A percentile compares a stretch with the other conserved stretches of the same genome.
Conservation (phyloP, 306 rosid genomes). For the Trifolium subterraneum region DNA sequence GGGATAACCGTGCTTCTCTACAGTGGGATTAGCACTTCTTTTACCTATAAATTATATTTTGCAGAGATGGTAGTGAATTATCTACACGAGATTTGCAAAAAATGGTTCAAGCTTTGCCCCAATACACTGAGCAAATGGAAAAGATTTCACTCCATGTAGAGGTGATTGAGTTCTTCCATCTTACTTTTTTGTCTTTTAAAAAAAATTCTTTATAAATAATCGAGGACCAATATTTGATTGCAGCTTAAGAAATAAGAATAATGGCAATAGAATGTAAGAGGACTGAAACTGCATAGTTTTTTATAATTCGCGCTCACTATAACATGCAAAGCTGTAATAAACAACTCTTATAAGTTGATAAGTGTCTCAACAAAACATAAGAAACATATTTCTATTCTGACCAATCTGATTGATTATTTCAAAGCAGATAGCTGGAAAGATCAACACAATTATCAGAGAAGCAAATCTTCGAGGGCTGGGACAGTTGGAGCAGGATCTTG, state of each 20-base stretch:
- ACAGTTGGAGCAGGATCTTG: slow-evolving; percentile 96
- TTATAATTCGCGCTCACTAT: slow-evolving; percentile 18
- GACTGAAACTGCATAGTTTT: slow-evolving; percentile 19
- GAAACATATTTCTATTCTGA: slow-evolving; percentile 28
- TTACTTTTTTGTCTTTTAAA: slow-evolving; percentile 4
- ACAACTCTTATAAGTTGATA: slow-evolving; percentile 27
- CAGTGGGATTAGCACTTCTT: neutral
- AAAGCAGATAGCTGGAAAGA: slow-evolving; percentile 81
- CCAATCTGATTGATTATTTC: slow-evolving; percentile 47
- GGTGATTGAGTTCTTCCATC: slow-evolving; percentile 56
- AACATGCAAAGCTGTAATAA: neutral
- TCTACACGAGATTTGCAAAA: slow-evolving; percentile 94
- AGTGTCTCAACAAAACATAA: slow-evolving; percentile 8
- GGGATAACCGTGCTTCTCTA: neutral
- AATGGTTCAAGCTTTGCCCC: slow-evolving; percentile 98
- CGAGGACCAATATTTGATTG: slow-evolving; percentile 15
- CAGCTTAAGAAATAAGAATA: slow-evolving; percentile 33
- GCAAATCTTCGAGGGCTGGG: slow-evolving; percentile 80
- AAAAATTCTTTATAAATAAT: neutral
- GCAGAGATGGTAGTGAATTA: slow-evolving; percentile 83
- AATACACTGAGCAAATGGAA: slow-evolving; percentile 91
- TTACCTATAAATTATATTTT: slow-evolving; percentile 38
- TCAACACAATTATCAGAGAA: slow-evolving; percentile 80
- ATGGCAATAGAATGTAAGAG: slow-evolving; percentile 24
- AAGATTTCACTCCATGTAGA: slow-evolving; percentile 94